These are phyloP conservation scores for Cairneyella variabilis DNA, from an alignment of 495 filamentous ascomycete genomes.

Conservation along the genomic window DNA sequence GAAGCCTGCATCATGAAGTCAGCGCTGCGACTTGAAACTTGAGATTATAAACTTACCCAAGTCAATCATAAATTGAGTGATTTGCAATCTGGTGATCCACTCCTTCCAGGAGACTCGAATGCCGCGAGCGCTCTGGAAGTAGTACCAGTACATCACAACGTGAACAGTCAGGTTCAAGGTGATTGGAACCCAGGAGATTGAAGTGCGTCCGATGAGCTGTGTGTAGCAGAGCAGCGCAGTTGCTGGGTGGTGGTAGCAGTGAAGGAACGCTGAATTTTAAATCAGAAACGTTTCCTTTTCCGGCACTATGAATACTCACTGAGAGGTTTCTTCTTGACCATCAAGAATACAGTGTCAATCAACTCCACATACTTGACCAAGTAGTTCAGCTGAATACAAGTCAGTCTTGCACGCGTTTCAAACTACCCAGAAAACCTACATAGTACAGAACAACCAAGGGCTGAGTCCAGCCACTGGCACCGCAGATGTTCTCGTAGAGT, in stretches of 20 bases:
- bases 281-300: no score
- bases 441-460: slow-evolving; percentile 72
- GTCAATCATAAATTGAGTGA: slow-evolving; percentile 73
- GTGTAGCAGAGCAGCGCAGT: slow-evolving; percentile 79
- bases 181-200: slow-evolving; percentile 73
- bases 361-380: slow-evolving; percentile 76
- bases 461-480: slow-evolving; percentile 70
- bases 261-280: slow-evolving; percentile 59
- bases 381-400: slow-evolving; percentile 61
- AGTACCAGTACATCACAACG: slow-evolving; percentile 70
- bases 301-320: no score
- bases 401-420: slow-evolving; percentile 25
- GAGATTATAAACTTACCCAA: slow-evolving; percentile 48
- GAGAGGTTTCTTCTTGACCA: slow-evolving; percentile 82
- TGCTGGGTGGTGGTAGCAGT: slow-evolving; percentile 79
- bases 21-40: not conserved
- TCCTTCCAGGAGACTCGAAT: slow-evolving; percentile 82
- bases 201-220: slow-evolving; percentile 67
- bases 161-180: slow-evolving; percentile 72
- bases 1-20: slow-evolving; percentile 55
- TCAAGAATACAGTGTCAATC: slow-evolving; percentile 71
- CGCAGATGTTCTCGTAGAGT: slow-evolving; percentile 66
- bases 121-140: slow-evolving; percentile 76
- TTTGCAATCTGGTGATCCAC: slow-evolving; percentile 79
- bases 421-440: slow-evolving; percentile 41